phyloP scores from a whole-genome alignment of 495 filamentous ascomycete genomes.

The Talaromyces ruber region DNA sequence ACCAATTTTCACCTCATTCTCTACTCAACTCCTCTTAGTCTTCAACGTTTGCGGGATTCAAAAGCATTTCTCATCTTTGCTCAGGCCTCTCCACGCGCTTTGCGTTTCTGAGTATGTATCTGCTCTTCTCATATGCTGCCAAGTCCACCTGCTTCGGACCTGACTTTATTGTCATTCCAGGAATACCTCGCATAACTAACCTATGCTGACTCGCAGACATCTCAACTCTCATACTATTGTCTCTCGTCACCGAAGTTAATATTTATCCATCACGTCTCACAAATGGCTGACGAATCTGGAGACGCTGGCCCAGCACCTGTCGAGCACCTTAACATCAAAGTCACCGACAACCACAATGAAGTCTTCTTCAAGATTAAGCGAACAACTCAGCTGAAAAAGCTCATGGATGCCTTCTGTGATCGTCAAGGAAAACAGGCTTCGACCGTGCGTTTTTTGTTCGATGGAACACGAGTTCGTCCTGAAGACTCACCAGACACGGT shows the following conservation, averaged over 20 bases:
- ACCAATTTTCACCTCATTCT: background rate
- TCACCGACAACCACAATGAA: constrained; percentile 99
- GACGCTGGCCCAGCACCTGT: constrained; percentile 42
- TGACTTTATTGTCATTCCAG: background rate
- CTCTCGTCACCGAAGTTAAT: background rate
- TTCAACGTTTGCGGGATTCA: background rate
- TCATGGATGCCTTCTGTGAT: constrained; percentile 99
- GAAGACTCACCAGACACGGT: constrained; percentile 89
- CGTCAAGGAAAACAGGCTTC: constrained; percentile 78
- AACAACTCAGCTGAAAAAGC: constrained; percentile 87
- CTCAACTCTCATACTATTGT: background rate
- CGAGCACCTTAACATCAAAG: constrained; percentile 98
- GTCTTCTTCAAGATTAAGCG: constrained; percentile 99
- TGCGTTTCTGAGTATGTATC: background rate
- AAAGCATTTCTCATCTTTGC: background rate
- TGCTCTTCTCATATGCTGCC: background rate
- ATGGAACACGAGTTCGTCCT: constrained; percentile 82
- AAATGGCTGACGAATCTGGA: constrained; percentile 43
- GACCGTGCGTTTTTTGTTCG: constrained; percentile 93
- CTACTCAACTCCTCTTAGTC: background rate
- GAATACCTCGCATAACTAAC: background rate
- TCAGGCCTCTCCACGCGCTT: background rate
- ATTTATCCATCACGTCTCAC: background rate
- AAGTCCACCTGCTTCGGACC: background rate
- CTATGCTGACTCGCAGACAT: background rate